Base-by-base conservation (phyloP, 225 moss, liverwort and hornwort genomes). In the Neckera pumila region DNA sequence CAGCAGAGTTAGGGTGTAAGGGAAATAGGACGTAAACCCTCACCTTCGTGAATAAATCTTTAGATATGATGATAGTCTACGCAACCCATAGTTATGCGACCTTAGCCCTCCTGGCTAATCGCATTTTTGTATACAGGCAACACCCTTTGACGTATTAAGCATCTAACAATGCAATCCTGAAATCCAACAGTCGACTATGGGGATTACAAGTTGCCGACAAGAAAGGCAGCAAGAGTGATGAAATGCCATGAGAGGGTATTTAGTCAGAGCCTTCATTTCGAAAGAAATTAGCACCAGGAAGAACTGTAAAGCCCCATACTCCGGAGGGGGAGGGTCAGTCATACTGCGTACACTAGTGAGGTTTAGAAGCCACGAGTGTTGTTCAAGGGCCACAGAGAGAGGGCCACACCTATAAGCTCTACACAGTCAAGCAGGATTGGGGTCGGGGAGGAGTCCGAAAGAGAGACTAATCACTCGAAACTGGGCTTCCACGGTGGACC, bases 381-480 rank as follows among this genome's bases (percentile, higher is more conserved):
- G 27, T 58, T 69, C 38, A 20, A 86, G 18, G 34, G 67, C 57
- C 56, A 18, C 54, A 78, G 66, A 86, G 56, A 64, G 57, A 74
- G 53, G 56, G 79, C 40, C 43, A 57, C 27, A 80, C 23, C 79
- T 33, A 34, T 25, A 57, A 25, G 78, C 63, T 27, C 72, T 62
- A 64, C 23, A 57, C 36, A 70, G 15, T 60, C 72, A 71, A 51
- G 81, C 72, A 70, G 62, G 60, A 86, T 42, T 79, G 33, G 84
- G 34, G 33, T 79, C 78, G 14, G 81, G 73, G 81, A 91, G 91
- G 79, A 97, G 85, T 80, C 73, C 90, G 87, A 98, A 98, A 63
- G 98, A 98, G 83, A 82, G 89, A 22, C 90, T 94, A 59, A 94
- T 96, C 74, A 87, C 91, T 81, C 85, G 65, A 71, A 97, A 97